Evolutionary conservation across 495 filamentous ascomycete genomes (phyloP).

Genomic region (Mytilinidion resinicola): DNA sequence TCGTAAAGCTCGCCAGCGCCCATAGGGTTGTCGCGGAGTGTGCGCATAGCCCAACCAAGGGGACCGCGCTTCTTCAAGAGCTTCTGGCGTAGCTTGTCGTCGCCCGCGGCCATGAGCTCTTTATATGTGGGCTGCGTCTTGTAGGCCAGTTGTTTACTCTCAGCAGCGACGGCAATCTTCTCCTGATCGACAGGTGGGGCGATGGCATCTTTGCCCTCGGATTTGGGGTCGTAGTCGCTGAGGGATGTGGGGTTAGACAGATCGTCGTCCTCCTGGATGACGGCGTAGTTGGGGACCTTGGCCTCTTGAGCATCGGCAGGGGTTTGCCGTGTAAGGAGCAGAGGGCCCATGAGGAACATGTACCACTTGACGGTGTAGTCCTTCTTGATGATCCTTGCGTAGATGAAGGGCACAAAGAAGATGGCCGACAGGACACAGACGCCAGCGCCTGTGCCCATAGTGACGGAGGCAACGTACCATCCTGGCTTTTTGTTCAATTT

Average conservation of each 20-base stretch:
- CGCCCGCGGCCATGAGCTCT: conserved; percentile 47
- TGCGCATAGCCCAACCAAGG: conserved; percentile 67
- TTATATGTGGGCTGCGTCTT: conserved; percentile 21
- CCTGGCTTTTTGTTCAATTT: conserved; percentile 49
- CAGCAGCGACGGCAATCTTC: conserved; percentile 40
- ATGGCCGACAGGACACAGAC: conserved; percentile 46
- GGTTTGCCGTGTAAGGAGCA: conserved; percentile 37
- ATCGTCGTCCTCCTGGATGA: conserved; percentile 43
- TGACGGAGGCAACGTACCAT: conserved; percentile 52
- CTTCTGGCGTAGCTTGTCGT: conserved; percentile 46
- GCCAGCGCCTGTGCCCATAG: conserved; percentile 48
- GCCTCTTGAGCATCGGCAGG: conserved; percentile 6
- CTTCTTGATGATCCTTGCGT: conserved; percentile 50
- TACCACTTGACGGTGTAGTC: conserved; percentile 50
- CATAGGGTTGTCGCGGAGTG: conserved; percentile 60
- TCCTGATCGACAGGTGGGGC: conserved; percentile 35
- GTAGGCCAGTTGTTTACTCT: conserved; percentile 46
- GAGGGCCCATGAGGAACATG: conserved; percentile 47
- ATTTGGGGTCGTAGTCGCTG: conserved; percentile 21
- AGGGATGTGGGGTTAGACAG: conserved; percentile 22
- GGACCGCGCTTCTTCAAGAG: conserved; percentile 53
- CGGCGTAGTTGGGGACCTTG: conserved; percentile 47
- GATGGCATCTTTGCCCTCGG: conserved; percentile 16
- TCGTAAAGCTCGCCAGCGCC: conserved; percentile 63
- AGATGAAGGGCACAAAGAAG: conserved; percentile 56